These are phyloP conservation scores for Cephalotrichum gorgonifer DNA, from an alignment of 2,329 filamentous ascomycete genomes.

Conservation along the genomic window DNA sequence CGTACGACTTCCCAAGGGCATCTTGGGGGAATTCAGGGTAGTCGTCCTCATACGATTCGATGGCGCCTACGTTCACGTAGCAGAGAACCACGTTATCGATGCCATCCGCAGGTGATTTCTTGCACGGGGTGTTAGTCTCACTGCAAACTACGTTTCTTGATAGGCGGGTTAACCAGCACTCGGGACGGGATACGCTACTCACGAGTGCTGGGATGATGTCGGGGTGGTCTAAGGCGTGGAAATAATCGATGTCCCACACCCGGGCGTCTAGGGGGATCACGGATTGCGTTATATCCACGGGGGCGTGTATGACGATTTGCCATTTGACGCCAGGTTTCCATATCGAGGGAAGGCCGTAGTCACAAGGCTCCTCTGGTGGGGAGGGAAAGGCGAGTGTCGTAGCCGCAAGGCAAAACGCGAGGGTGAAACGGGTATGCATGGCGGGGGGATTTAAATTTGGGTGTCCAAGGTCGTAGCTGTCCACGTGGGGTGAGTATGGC, in stretches of 20 bases:
- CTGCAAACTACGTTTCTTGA: too few relatives aligned
- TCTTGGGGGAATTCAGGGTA: slow-evolving; percentile 12
- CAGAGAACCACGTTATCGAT: slow-evolving; percentile 20
- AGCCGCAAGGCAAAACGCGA: neutral
- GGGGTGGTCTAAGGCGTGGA: slow-evolving; percentile 14
- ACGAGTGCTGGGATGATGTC: slow-evolving; percentile 17
- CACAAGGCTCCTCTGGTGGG: neutral
- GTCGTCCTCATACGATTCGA: slow-evolving; percentile 11
- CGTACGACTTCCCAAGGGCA: slow-evolving; percentile 15
- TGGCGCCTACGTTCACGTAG: slow-evolving; percentile 22
- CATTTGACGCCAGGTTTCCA: slow-evolving; percentile 19
- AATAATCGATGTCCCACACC: slow-evolving; percentile 21
- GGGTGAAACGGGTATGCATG: neutral
- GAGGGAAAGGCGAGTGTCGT: neutral
- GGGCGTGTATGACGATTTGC: slow-evolving; percentile 19
- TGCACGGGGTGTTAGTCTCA: too few relatives aligned
- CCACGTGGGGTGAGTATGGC: too few relatives aligned
- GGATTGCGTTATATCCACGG: slow-evolving; percentile 15
- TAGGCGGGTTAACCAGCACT: neutral
- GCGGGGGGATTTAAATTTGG: too few relatives aligned
- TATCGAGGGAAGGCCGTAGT: neutral
- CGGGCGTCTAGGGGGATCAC: slow-evolving; percentile 15
- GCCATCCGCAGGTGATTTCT: slow-evolving; percentile 7
- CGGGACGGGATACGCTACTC: slow-evolving; percentile 11
- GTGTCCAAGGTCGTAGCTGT: too few relatives aligned